Evolutionary conservation across 371 early-diverging fungal genomes (phyloP).

Genomic region (Haplosporangium sp.): DNA sequence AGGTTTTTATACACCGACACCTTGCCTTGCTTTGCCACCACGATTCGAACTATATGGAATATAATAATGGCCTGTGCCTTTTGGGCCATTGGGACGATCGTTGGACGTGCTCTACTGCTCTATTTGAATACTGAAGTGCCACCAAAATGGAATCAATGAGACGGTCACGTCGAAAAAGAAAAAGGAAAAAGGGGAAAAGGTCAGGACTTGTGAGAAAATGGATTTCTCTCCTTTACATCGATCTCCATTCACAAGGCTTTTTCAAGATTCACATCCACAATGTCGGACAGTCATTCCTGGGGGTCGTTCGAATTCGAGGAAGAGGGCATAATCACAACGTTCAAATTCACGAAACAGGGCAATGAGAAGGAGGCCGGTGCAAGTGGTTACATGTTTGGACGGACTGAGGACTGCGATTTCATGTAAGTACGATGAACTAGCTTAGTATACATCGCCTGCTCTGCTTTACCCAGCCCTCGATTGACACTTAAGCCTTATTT

Average conservation of each 20-base stretch:
- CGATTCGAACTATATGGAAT: too few relatives aligned
- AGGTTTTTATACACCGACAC: neutral
- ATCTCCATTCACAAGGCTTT: neutral
- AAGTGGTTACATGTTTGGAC: conserved; percentile 73
- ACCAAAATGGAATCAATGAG: neutral
- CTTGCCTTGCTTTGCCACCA: too few relatives aligned
- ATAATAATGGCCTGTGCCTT: too few relatives aligned
- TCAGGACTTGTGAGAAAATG: neutral
- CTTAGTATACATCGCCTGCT: too few relatives aligned
- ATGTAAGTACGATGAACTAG: conserved; percentile 48
- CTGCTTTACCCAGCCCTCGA: too few relatives aligned
- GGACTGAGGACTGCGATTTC: conserved; percentile 69
- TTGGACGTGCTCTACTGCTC: neutral
- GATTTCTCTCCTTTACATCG: neutral
- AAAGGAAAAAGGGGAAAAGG: conserved; percentile 1
- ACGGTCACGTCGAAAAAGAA: conserved; percentile 4
- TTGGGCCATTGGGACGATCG: neutral
- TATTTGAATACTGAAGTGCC: neutral
- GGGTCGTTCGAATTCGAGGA: conserved; percentile 16
- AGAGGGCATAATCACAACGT: neutral
- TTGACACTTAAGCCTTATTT: too few relatives aligned
- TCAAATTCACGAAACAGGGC: conserved; percentile 19
- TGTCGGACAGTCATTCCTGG: conserved; percentile 14
- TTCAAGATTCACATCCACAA: neutral
- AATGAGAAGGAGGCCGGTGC: conserved; percentile 28